These are phyloP conservation scores for Neurospora hispaniola DNA, from an alignment of 495 filamentous ascomycete species.

Conservation along the genomic window DNA sequence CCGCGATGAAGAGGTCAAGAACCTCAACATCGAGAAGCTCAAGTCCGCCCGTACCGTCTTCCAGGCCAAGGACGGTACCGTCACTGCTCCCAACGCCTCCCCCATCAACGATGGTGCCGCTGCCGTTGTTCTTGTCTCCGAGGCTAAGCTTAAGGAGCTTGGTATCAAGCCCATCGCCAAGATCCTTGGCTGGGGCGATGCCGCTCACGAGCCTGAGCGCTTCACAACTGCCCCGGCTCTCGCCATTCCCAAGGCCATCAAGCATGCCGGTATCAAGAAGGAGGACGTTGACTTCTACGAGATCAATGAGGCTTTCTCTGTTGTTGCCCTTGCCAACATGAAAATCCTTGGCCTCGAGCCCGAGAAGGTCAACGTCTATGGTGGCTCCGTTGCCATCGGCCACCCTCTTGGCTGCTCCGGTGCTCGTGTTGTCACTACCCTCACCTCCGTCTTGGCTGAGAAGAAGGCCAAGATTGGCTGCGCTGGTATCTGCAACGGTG, in stretches of 20 bases:
- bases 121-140: conserved; percentile 83
- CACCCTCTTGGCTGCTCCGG: conserved; percentile 91
- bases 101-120: conserved; percentile 90
- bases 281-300: conserved; percentile 83
- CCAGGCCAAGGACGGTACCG: conserved; percentile 70
- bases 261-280: conserved; percentile 71
- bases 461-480: conserved; percentile 87
- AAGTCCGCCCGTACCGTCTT: conserved; percentile 77
- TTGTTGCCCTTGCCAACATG: conserved; percentile 91
- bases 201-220: conserved; percentile 76
- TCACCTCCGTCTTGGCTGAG: conserved; percentile 79
- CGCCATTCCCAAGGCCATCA: conserved; percentile 91
- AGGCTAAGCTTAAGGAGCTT: conserved; percentile 78
- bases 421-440: conserved; percentile 83
- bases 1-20: conserved; percentile 91
- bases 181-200: conserved; percentile 94
- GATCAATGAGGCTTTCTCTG: conserved; percentile 98
- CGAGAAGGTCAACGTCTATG: conserved; percentile 90
- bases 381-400: conserved; percentile 90
- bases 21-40: conserved; percentile 90
- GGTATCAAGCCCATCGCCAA: conserved; percentile 84
- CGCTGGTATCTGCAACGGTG: conserved; percentile 96
- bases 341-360: conserved; percentile 70
- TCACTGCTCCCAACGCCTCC: conserved; percentile 95
- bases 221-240: conserved; percentile 95